Percentiles rank a stretch among this genome's conserved stretches.
Evolutionary conservation across 1,284 basidiomycete genomes (phyloP).

Genomic region (Ustilago tritici): DNA sequence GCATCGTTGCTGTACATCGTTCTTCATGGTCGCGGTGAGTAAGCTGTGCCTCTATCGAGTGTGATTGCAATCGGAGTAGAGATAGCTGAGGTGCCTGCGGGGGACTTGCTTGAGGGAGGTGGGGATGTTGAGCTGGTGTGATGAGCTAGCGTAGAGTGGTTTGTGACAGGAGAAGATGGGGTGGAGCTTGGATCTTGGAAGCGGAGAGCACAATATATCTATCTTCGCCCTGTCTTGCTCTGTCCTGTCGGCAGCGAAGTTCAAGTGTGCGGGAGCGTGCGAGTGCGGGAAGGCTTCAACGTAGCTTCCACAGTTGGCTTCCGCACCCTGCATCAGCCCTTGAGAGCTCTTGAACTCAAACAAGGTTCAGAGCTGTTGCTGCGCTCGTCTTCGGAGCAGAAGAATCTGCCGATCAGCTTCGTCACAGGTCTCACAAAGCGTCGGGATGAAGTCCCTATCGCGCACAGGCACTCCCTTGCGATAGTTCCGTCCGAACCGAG

Average conservation of each 20-base stretch:
- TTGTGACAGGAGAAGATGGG: background rate
- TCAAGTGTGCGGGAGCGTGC: background rate
- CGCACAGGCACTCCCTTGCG: background rate
- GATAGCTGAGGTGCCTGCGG: background rate
- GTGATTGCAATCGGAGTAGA: background rate
- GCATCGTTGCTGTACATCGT: constrained; percentile 6
- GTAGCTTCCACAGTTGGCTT: background rate
- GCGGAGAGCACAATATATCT: constrained; percentile 1
- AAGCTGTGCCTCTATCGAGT: background rate
- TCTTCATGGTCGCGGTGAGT: too few relatives aligned
- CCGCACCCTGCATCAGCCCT: background rate
- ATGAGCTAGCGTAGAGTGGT: background rate
- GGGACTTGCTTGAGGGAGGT: background rate
- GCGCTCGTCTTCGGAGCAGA: background rate
- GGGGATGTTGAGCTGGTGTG: background rate
- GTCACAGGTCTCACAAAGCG: constrained; percentile 3
- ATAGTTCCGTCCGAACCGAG: background rate
- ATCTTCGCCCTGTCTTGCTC: background rate
- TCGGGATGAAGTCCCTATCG: background rate
- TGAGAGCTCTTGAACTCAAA: background rate
- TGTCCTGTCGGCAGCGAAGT: background rate
- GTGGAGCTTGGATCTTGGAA: background rate
- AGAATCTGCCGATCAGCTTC: background rate
- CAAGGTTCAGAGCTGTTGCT: background rate
- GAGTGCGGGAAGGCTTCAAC: background rate